Evolutionary conservation across 2,329 filamentous ascomycete species (phyloP), one percentile per base, ranked within the genome.

Genomic region (Colletotrichum navitas): DNA sequence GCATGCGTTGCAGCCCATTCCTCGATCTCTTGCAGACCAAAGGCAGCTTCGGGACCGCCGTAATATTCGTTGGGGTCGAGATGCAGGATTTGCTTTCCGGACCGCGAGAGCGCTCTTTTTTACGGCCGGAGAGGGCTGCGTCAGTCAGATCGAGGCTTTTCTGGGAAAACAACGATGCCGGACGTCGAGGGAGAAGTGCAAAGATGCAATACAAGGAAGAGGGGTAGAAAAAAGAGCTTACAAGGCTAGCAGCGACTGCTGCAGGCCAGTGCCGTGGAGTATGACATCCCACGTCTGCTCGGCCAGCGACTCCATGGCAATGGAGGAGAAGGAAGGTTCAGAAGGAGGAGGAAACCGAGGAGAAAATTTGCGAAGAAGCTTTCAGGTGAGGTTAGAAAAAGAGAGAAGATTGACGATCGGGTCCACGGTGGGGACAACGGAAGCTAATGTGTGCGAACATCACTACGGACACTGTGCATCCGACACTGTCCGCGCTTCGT

Each of bases 61-160:
- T 98, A 98, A 82, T 94, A 97, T 73, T 91, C 87, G 83, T 97
- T 95, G 74, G 89, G 88, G 80, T 98, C 95, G 79, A 98, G 85
- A 80, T 98, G 95, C 72, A 98, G 88, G 75, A 98, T 89, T 77
- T 94, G 96, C 86, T 97, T 97, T 79, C 91, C 92, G 74, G 94
- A 97, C 79, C 95, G 92, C 76, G 95, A 98, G 77, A 98, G 88
- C 78, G 95, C 93, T 88, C 95, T 98, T 87, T 47, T 18, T 45
- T 47, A 84, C 72, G 74, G 74, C 70, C 77, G 72, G 68, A 78
- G 79, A 81, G 78, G 79, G 82, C 88, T 92, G 83, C 81, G 91
- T 94, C 89, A 93, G 92, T 93, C 89, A 92, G 90, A 90, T 80
- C 84, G 84, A 84, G 81, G 77, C 71, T 72, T 74, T 67, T 65